Evolutionary conservation across 805 yeast genomes (phyloP), one percentile per base, ranked within the genome.

Genomic region (Wickerhamomyces hampshirensis): DNA sequence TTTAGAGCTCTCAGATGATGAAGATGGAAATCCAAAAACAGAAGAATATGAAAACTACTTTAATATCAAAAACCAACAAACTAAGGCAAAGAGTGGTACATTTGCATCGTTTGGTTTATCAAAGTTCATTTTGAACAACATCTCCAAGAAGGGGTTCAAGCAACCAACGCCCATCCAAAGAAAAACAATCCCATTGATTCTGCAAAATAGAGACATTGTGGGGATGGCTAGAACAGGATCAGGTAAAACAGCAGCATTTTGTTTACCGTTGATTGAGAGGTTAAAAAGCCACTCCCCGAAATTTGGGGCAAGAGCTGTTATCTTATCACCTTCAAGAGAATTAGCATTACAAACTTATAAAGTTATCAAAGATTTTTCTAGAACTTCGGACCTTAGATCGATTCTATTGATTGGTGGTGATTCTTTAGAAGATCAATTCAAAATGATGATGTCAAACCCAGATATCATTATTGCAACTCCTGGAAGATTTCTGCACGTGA

Each of bases 201-300:
- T 93, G 66, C 86, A 84, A 31, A 83, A 78, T 37, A 72, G 94
- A 55, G 98, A 93, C 63, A 95, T 93, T 28, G 98, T 93, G 12
- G 99, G 97, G 56, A 93, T 93, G 99, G 99, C 99, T 12, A 75
- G 99, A 55, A 93, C 99, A 0, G 99, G 99, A 53, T 85, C 96
- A 18, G 99, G 99, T 70, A 93, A 93, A 58, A 93, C 99, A 0
- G 98, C 98, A 7, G 98, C 98, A 1, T 93, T 93, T 58, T 74
- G 86, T 15, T 64, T 93, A 37, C 99, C 99, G 4, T 70, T 93
- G 67, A 71, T 93, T 46, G 97, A 93, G 51, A 80, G 75, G 55
- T 69, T 91, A 48, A 86, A 85, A 58, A 61, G 77, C 2, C 97
- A 91, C 57, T 76, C 84, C 30, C 88, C 95, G 21, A 84, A 78